Percentiles rank a stretch among this genome's conserved stretches.
phyloP scores from a whole-genome alignment of 2,329 filamentous ascomycete genomes.

The Beauveria sp. region DNA sequence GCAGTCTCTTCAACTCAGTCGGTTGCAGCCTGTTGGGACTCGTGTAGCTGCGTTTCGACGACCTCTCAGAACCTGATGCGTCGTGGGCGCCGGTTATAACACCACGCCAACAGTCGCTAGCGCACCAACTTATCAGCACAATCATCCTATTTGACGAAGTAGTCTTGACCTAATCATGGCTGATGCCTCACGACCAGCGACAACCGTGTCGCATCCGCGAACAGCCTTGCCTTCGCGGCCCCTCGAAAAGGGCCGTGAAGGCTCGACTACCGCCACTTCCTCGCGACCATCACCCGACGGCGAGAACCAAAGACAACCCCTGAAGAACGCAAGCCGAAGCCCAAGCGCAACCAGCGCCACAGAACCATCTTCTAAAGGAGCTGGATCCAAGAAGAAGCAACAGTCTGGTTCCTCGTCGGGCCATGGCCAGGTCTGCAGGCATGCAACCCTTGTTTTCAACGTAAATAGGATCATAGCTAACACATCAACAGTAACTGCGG shows the following conservation, averaged over 20 bases:
- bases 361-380: conserved; percentile 2
- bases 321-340: conserved; percentile 20
- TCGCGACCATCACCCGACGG: conserved; percentile 18
- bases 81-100: conserved; percentile 3
- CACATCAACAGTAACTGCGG: conserved; percentile 69
- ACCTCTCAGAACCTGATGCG: background rate
- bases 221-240: conserved; percentile 32
- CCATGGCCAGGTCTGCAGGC: conserved; percentile 12
- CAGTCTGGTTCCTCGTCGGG: conserved; percentile 1
- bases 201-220: conserved; percentile 22
- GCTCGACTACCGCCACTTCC: conserved; percentile 6
- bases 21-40: background rate
- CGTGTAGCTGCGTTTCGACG: background rate
- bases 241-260: conserved; percentile 25
- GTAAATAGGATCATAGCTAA: background rate
- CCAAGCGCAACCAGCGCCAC: conserved; percentile 21
- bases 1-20: background rate
- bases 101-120: conserved; percentile 3
- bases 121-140: background rate
- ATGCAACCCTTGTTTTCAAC: background rate
- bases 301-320: conserved; percentile 16
- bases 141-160: background rate
- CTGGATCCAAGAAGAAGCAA: conserved; percentile 9
- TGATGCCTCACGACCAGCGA: conserved; percentile 20
- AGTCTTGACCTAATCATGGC: conserved; percentile 19